These are phyloP conservation scores for Kurtzmaniella fragi DNA, from an alignment of 805 yeast genomes.

Conservation along the genomic window DNA sequence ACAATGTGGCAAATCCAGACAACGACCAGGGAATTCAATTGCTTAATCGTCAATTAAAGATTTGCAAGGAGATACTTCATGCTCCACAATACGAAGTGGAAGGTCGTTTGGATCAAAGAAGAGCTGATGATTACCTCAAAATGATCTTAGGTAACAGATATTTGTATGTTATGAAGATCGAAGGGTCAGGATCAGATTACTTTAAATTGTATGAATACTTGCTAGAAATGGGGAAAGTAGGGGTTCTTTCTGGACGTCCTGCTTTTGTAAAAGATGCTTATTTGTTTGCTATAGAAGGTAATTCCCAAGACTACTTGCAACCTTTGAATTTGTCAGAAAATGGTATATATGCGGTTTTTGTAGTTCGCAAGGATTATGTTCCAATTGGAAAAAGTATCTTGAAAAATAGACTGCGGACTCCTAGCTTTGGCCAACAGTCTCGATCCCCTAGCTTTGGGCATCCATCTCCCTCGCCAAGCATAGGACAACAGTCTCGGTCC, in stretches of 20 bases:
- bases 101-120: conserved; percentile 54
- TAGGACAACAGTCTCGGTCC: too few species aligned
- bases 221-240: conserved; percentile 43
- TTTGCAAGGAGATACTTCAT: conserved; percentile 24
- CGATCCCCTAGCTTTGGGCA: too few species aligned
- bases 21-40: conserved; percentile 13
- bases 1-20: conserved; percentile 13
- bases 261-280: conserved; percentile 60
- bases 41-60: conserved; percentile 20
- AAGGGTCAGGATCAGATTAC: conserved; percentile 17
- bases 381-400: conserved; percentile 19
- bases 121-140: conserved; percentile 54
- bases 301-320: conserved; percentile 14
- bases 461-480: too few species aligned
- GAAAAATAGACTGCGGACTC: conserved; percentile 9
- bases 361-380: conserved; percentile 32
- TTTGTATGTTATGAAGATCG: conserved; percentile 46
- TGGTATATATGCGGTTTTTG: conserved; percentile 31
- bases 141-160: conserved; percentile 47
- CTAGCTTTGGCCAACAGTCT: neutral
- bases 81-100: conserved; percentile 40
- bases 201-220: conserved; percentile 41
- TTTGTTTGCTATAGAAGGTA: conserved; percentile 35
- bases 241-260: conserved; percentile 52
- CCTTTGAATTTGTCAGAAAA: conserved; percentile 17